Evolutionary conservation across 768 basidiomycete species (phyloP).

Genomic region (Phanerochaete sordida): DNA sequence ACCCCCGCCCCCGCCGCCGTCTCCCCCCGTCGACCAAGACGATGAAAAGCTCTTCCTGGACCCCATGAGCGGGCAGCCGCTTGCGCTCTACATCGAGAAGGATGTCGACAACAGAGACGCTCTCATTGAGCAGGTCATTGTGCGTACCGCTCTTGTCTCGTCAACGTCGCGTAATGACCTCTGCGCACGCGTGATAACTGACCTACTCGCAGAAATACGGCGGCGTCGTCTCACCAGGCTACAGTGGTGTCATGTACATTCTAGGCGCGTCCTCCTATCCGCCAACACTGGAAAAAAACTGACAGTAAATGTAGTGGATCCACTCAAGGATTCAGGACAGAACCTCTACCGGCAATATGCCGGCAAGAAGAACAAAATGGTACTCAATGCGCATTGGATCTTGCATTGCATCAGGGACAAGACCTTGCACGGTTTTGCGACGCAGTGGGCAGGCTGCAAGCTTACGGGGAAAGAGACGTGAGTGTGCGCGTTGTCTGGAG

Average conservation of each 20-base stretch:
- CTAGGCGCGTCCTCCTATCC: slow-evolving; percentile 45
- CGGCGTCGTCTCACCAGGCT: slow-evolving; percentile 67
- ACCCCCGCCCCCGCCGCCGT: not conserved
- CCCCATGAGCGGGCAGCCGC: slow-evolving; percentile 75
- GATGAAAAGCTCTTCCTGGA: slow-evolving; percentile 64
- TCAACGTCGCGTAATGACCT: slow-evolving; percentile 12
- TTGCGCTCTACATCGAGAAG: slow-evolving; percentile 76
- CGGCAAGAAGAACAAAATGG: slow-evolving; percentile 75
- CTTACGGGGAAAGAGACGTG: slow-evolving; percentile 74
- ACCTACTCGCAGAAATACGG: slow-evolving; percentile 61
- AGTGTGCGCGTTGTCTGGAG: slow-evolving; percentile 15
- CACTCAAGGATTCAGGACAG: slow-evolving; percentile 75
- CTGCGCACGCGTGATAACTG: not conserved
- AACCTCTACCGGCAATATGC: slow-evolving; percentile 77
- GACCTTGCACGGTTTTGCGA: slow-evolving; percentile 69
- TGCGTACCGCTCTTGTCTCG: slow-evolving; percentile 35
- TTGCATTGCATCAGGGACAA: slow-evolving; percentile 70
- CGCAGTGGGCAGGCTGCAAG: slow-evolving; percentile 79
- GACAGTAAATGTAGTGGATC: slow-evolving; percentile 54
- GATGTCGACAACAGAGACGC: slow-evolving; percentile 69
- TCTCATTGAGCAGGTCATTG: slow-evolving; percentile 62
- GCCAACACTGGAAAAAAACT: not conserved
- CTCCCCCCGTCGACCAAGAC: not conserved
- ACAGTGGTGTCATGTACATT: slow-evolving; percentile 77
- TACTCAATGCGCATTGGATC: slow-evolving; percentile 73